Base-by-base conservation (phyloP, 2,329 filamentous ascomycete genomes). In the Cladosporium sp. region DNA sequence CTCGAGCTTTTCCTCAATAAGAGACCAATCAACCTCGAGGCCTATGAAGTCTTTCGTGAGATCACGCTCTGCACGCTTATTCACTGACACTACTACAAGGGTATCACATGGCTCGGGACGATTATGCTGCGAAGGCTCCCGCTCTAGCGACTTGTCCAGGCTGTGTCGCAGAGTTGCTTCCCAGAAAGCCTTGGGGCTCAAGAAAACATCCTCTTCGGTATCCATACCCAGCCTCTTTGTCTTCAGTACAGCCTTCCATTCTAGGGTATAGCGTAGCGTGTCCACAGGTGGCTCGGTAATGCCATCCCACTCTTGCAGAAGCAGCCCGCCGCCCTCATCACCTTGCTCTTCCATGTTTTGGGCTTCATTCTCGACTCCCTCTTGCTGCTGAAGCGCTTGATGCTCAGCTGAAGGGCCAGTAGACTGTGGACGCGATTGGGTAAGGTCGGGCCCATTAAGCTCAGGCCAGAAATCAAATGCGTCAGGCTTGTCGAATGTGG, bases 61-160 rank as follows among this genome's bases (percentile, higher is more conserved):
- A 34, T 51, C 49, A 51, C 49, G 49, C 20, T 51, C 49, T 38
- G 49, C 49, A 51, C 49, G 49, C 49, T 51, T 51, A 28, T 25
- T 51, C 49, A 51, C 49, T 15, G 49, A 51, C 14, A 51, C 49
- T 20, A 51, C 15, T 8, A 37, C 30, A 25, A 28, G 25, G 11
- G 28, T 51, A 20, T 34, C 22, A 15, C 36, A 20, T 8, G 49
- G 49, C 11, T 51, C 49, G n/a, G 36, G 49, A 14, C 49, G 28
- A 38, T 51, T 28, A 25, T 37, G 49, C 19, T 11, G 36, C 15
- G 49, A n/a, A 17, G 19, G 36, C 20, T 51, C 49, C 7, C 49
- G 34, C 34, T 20, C n/a, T 15, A 51, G n/a, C 17, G 36, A n/a
- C 11, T 51, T 28, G 12, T 51, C 49, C 15, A 51, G 20, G 11